Evolutionary conservation across 106 monocot genomes (phyloP), one percentile per base, ranked within the genome.

Genomic region (Dendrobium officinale): DNA sequence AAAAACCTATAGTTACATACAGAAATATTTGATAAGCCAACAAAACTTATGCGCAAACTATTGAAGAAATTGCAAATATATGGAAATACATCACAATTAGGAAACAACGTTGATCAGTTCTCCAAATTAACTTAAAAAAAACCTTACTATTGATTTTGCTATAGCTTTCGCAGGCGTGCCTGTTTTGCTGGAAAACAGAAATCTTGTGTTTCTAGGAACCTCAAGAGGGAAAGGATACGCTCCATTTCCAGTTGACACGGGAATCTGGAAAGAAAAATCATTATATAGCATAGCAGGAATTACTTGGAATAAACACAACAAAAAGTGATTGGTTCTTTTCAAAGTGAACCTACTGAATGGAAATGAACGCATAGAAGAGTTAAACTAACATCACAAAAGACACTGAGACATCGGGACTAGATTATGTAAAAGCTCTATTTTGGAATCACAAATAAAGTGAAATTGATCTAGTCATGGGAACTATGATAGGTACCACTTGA

Each of bases 101-200:
- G 22, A 48, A 49, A 76, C 4, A 51, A 48, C 15, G 74, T 74
- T 42, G 43, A 42, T 20, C 27, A 10, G 72, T 72, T 74, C 43
- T 19, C 42, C 16, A n/a, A 74, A 44, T 37, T 70, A 41, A 73
- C 73, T 68, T 44, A 22, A 26, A 33, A 11, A 78, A 20, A 55
- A 40, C 42, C 92, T 95, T 90, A 99, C 99, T 78, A 99, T 91
- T 75, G 99, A 93, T 64, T 88, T 94, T 75, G 99, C 91, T 75
- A 95, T 90, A 49, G 92, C 86, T 86, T 91, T 93, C n/a, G 88
- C 82, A 87, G 88, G 91, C 55, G 80, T 90, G 70, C 81, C 88
- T 15, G 75, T 87, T 85, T 91, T 99, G 77, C 93, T 91, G 37
- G 91, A 93, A 86, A 99, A 99, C 41, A 99, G 82, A 68, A 93